These are phyloP conservation scores for Aureobasidium sp. DNA, from an alignment of 2,329 filamentous ascomycete genomes.

Conservation along the genomic window DNA sequence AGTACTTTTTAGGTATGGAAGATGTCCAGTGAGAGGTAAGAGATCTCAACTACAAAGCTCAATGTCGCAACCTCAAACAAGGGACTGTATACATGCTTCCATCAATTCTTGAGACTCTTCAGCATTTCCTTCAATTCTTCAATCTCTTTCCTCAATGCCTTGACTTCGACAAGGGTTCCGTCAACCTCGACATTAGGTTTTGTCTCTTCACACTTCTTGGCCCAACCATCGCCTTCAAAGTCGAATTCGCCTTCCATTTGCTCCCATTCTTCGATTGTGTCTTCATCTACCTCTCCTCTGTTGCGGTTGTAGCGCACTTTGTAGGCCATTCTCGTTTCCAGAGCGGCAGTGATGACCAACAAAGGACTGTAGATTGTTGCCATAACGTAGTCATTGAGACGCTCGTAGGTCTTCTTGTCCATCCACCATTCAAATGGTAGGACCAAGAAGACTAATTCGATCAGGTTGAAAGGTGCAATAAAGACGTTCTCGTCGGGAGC, in stretches of 20 bases:
- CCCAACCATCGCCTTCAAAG: conserved; percentile 79
- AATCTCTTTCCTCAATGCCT: conserved; percentile 39
- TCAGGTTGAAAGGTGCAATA: conserved; percentile 88
- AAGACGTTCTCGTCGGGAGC: conserved; percentile 98
- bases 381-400: conserved; percentile 86
- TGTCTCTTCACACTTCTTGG: conserved; percentile 66
- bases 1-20: not conserved
- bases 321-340: conserved; percentile 60
- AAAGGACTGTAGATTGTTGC: conserved; percentile 75
- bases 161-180: conserved; percentile 60
- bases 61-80: too few relatives aligned
- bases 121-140: conserved; percentile 38
- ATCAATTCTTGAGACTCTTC: conserved; percentile 23
- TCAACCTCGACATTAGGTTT: conserved; percentile 80
- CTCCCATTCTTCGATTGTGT: conserved; percentile 88
- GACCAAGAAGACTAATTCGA: conserved; percentile 75
- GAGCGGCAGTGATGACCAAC: conserved; percentile 53
- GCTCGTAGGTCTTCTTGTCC: conserved; percentile 63
- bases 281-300: conserved; percentile 82
- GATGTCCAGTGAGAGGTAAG: not conserved
- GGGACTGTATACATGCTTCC: not conserved
- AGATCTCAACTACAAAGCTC: too few relatives aligned
- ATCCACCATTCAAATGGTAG: conserved; percentile 96
- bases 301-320: conserved; percentile 66
- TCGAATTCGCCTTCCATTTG: conserved; percentile 65